Evolutionary conservation across 1,139 yeast species (phyloP).

Genomic region (Yamadazyma sp.): DNA sequence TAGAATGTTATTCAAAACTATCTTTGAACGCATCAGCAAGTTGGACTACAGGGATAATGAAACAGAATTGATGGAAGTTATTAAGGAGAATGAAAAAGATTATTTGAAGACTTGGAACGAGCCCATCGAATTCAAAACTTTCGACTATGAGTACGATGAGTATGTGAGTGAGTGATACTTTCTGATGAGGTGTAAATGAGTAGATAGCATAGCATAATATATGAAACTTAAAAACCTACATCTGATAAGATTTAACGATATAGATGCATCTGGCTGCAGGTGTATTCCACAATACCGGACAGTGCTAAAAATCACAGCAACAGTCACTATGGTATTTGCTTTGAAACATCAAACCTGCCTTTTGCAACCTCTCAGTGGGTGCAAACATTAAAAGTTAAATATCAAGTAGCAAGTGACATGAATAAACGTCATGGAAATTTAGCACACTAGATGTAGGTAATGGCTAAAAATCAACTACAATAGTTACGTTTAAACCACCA

Average conservation of each 20-base stretch:
- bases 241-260: too few relatives aligned
- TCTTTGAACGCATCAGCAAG: constrained; percentile 39
- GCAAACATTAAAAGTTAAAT: neutral
- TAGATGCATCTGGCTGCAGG: too few relatives aligned
- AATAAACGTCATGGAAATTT: too few relatives aligned
- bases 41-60: constrained; percentile 29
- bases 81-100: constrained; percentile 26
- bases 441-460: too few relatives aligned
- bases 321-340: neutral
- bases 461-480: too few relatives aligned
- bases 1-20: constrained; percentile 55
- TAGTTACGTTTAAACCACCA: too few relatives aligned
- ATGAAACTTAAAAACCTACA: neutral
- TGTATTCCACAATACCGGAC: neutral
- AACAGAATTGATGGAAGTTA: constrained; percentile 20
- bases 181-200: constrained; percentile 4
- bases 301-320: neutral
- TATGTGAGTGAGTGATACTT: constrained; percentile 6
- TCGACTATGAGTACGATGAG: constrained; percentile 11
- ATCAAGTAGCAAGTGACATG: too few relatives aligned
- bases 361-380: neutral
- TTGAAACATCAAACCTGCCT: too few relatives aligned
- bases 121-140: constrained; percentile 4
- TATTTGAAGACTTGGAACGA: constrained; percentile 7
- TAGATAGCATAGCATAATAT: constrained; percentile 6